Percentiles rank a stretch among this genome's conserved stretches.
Evolutionary conservation across 345 rosid genomes (phyloP).

Genomic region (Lagerstroemia speciosa): DNA sequence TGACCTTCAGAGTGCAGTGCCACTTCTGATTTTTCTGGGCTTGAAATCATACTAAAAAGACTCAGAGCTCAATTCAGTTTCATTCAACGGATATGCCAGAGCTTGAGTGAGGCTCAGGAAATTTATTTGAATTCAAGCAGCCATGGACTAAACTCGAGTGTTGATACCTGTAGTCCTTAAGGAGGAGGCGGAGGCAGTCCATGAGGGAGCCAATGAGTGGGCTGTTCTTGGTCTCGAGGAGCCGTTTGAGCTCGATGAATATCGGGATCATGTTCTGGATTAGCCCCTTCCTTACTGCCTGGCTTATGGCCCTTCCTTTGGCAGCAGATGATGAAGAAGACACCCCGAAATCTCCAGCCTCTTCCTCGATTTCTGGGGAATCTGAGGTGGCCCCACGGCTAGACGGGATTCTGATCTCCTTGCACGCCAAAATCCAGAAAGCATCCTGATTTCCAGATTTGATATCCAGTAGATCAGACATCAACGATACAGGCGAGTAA

Average conservation of each 20-base stretch:
- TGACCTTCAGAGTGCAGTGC: too few relatives aligned
- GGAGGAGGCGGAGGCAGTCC: conserved; percentile 81
- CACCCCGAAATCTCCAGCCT: conserved; percentile 31
- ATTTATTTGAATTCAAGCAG: background rate
- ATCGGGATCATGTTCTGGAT: conserved; percentile 93
- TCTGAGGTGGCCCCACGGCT: conserved; percentile 49
- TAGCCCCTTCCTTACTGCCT: conserved; percentile 79
- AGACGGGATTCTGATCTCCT: conserved; percentile 64
- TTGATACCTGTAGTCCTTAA: conserved; percentile 68
- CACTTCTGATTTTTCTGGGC: too few relatives aligned
- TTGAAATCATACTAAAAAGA: background rate
- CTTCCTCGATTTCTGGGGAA: conserved; percentile 53
- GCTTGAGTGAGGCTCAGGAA: background rate
- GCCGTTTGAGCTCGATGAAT: conserved; percentile 85
- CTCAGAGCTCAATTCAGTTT: background rate
- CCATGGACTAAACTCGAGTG: too few relatives aligned
- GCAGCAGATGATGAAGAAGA: conserved; percentile 36
- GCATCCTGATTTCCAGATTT: conserved; percentile 54
- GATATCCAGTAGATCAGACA: background rate
- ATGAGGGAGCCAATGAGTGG: conserved; percentile 82
- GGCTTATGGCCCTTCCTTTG: conserved; percentile 80
- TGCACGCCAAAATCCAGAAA: conserved; percentile 74
- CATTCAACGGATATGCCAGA: background rate
- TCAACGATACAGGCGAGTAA: background rate
- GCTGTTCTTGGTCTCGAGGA: conserved; percentile 84